phyloP scores from a whole-genome alignment of 2,329 filamentous ascomycete species.

The Botrytis aclada region DNA sequence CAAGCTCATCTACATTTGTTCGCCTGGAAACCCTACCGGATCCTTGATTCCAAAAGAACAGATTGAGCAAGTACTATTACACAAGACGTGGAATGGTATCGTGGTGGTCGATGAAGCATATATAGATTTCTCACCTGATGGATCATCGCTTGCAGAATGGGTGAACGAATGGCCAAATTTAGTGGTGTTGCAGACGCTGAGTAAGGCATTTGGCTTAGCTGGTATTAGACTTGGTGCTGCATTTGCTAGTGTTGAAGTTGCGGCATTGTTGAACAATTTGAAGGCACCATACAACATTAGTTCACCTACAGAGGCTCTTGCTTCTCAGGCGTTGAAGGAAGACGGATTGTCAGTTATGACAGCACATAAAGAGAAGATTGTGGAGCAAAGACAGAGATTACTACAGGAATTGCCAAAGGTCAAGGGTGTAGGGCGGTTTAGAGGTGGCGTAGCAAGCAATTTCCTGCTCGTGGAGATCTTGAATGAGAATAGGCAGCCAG shows the following conservation, averaged over 20 bases:
- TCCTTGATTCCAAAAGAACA: constrained; percentile 73
- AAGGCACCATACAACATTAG: constrained; percentile 97
- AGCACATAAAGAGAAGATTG: constrained; percentile 63
- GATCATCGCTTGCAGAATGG: constrained; percentile 83
- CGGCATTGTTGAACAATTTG: constrained; percentile 78
- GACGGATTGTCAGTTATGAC: constrained; percentile 72
- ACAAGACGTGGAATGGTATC: constrained; percentile 92
- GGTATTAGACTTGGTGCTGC: constrained; percentile 87
- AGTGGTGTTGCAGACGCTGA: constrained; percentile 97
- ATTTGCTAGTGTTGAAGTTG: constrained; percentile 73
- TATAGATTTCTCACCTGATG: constrained; percentile 83
- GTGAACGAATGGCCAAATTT: constrained; percentile 91
- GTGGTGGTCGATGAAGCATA: constrained; percentile 95
- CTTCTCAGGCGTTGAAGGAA: constrained; percentile 65
- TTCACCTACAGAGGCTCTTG: constrained; percentile 80
- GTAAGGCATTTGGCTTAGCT: constrained; percentile 93
- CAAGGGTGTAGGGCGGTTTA: constrained; percentile 73
- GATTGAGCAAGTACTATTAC: constrained; percentile 69
- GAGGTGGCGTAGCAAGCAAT: constrained; percentile 79
- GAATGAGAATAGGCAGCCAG: constrained; percentile 66
- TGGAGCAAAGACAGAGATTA: constrained; percentile 74
- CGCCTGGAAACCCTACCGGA: constrained; percentile 91
- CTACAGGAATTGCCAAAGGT: constrained; percentile 70
- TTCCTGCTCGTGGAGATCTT: constrained; percentile 90
- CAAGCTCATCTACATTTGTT: constrained; percentile 91